Conservation (phyloP, 306 rosid species). For the Acacia acuminata region DNA sequence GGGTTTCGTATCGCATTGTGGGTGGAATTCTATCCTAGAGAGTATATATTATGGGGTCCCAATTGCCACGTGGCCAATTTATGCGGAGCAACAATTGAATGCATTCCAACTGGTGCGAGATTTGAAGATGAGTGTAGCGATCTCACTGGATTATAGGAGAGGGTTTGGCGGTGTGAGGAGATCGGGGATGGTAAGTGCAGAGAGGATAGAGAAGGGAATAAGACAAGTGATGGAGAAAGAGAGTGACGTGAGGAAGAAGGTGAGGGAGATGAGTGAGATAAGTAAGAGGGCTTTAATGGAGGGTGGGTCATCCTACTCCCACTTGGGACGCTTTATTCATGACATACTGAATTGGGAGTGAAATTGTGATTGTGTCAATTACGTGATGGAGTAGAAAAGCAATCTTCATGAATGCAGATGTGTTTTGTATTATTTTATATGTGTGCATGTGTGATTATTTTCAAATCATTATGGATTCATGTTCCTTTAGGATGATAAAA, state of each 20-base stretch:
- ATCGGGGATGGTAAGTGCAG: not conserved
- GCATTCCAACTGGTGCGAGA: not conserved
- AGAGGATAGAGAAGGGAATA: not conserved
- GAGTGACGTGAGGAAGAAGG: not conserved
- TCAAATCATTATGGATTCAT: too few species aligned
- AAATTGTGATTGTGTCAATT: not conserved
- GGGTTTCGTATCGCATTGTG: not conserved
- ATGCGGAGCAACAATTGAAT: not conserved
- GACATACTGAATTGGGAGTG: not conserved
- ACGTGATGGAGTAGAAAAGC: too few species aligned
- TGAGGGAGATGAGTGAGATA: not conserved
- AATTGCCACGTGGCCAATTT: not conserved
- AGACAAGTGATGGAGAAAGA: constrained; percentile 25
- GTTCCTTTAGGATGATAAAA: too few species aligned
- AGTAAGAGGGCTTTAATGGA: not conserved
- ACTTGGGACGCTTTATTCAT: not conserved
- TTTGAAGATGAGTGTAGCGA: not conserved
- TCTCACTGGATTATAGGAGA: not conserved
- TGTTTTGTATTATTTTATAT: too few species aligned
- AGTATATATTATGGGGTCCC: not conserved
- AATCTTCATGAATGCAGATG: too few species aligned
- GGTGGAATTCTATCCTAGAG: not conserved
- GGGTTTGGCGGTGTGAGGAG: not conserved
- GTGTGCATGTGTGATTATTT: too few species aligned
- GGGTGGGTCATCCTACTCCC: not conserved